These are phyloP conservation scores for Fusarium staphyleae DNA, from an alignment of 2,329 filamentous ascomycete species.

Conservation along the genomic window DNA sequence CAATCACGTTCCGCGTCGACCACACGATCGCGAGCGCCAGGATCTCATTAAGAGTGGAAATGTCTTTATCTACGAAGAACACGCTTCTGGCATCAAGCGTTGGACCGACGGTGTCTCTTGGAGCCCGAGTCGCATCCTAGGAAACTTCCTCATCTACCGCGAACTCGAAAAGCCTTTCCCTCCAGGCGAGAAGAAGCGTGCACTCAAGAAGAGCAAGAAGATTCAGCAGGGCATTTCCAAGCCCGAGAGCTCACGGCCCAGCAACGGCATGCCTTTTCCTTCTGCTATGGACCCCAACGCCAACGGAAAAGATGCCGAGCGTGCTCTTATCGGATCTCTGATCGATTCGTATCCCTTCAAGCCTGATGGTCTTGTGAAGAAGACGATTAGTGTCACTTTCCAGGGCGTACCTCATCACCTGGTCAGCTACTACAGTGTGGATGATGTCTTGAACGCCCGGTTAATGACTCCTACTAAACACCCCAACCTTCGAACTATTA, in stretches of 20 bases:
- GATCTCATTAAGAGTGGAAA: slow-evolving; percentile 83
- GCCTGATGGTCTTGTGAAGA: slow-evolving; percentile 82
- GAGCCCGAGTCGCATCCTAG: slow-evolving; percentile 86
- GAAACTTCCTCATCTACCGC: slow-evolving; percentile 85
- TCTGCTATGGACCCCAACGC: slow-evolving; percentile 23
- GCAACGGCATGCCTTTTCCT: slow-evolving; percentile 15
- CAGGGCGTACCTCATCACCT: slow-evolving; percentile 81
- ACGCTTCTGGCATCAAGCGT: slow-evolving; percentile 87
- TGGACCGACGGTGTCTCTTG: slow-evolving; percentile 94
- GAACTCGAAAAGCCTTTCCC: slow-evolving; percentile 81
- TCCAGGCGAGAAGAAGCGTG: slow-evolving; percentile 84
- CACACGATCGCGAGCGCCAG: slow-evolving; percentile 82
- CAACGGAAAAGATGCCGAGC: slow-evolving; percentile 44
- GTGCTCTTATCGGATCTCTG: slow-evolving; percentile 75
- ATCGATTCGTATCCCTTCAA: slow-evolving; percentile 94
- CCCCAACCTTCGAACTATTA: slow-evolving; percentile 47
- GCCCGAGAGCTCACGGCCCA: slow-evolving; percentile 38
- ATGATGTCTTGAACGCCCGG: slow-evolving; percentile 73
- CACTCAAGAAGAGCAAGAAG: slow-evolving; percentile 71
- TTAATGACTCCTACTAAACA: slow-evolving; percentile 67
- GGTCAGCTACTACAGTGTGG: slow-evolving; percentile 86
- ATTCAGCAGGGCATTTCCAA: slow-evolving; percentile 48
- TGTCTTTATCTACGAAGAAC: slow-evolving; percentile 91
- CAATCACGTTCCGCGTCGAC: slow-evolving; percentile 79
- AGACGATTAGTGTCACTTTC: slow-evolving; percentile 84